Base-by-base conservation (phyloP, 176 grass and related monocot species). In the Zizania latifolia region DNA sequence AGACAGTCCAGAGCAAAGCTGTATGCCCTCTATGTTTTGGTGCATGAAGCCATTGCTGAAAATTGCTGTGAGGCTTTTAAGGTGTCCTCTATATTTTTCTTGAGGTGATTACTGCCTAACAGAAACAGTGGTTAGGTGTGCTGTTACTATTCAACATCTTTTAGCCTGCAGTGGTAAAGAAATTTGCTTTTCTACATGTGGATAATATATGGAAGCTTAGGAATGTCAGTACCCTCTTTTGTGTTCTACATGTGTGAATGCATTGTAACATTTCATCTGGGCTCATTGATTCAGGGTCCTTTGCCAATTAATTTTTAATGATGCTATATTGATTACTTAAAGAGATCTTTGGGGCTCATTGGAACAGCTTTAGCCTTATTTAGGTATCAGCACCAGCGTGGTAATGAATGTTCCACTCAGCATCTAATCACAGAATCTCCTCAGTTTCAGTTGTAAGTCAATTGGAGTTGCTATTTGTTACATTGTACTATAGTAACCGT, bases 61-160 rank as follows among this genome's bases (percentile, higher is more conserved):
- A 79, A 71, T 71, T 68, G 50, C 43, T 75, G 24, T 78, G 4
- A 43, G 31, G 43, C 43, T 76, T 75, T 58, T 75, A 64, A 45
- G 70, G 13, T 53, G 43, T 46, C 46, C 22, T 71, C 29, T 72
- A 19, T 81, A 77, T 76, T 79, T 48, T 81, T 54, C 33, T 53
- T 66, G 69, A 79, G 86, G 80, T 88, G 75, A 83, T 68, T 74
- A 74, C 62, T 83, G 62, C 64, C 63, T 36, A 78, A 55, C 80
- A 81, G 46, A 80, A 66, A 77, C 61, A 29, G 55, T 89, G 65
- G 45, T 80, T 72, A 22, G 77, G 40, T 76, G 19, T 76, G 55
- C 34, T 76, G 62, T 45, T 41, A 70, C 15, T 48, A 76, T 48
- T 50, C 46, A 76, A 50, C 68, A 76, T 69, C 44, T 58, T 28